Evolutionary conservation across 1,139 yeast genomes (phyloP).

Genomic region (Kluyveromyces sp.): DNA sequence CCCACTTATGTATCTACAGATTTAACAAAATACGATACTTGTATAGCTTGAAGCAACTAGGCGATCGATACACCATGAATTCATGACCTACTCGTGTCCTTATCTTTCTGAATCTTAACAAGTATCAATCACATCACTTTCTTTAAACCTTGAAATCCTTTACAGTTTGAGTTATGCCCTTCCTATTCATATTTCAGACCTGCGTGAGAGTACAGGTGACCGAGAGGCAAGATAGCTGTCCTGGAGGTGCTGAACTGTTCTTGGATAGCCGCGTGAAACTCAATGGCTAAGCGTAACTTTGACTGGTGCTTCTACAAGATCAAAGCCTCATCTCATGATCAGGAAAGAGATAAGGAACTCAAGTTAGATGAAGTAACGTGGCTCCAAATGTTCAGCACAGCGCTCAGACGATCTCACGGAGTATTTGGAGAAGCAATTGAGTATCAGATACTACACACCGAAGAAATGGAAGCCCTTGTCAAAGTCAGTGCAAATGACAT

Average conservation of each 20-base stretch:
- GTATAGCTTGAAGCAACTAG: neutral
- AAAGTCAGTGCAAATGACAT: conserved; percentile 28
- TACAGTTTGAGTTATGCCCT: too few relatives aligned
- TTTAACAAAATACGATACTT: neutral
- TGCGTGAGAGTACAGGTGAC: too few relatives aligned
- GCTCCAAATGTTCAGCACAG: conserved; percentile 32
- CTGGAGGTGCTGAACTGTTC: too few relatives aligned
- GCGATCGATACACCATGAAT: too few relatives aligned
- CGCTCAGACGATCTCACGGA: conserved; percentile 34
- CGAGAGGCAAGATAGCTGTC: too few relatives aligned
- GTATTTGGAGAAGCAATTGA: conserved; percentile 36
- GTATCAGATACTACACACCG: conserved; percentile 23
- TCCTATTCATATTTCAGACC: too few relatives aligned
- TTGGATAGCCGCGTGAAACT: too few relatives aligned
- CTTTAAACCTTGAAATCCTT: too few relatives aligned
- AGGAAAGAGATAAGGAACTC: conserved; percentile 16
- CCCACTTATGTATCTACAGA: neutral
- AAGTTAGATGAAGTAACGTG: conserved; percentile 33
- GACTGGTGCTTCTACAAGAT: conserved; percentile 27
- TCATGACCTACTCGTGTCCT: too few relatives aligned
- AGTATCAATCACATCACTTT: too few relatives aligned
- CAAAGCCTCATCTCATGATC: conserved; percentile 20
- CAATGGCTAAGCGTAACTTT: conserved; percentile 4
- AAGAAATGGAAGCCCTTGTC: conserved; percentile 23
- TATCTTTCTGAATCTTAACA: too few relatives aligned